Percentiles rank a stretch among this genome's conserved stretches.
phyloP scores from a whole-genome alignment of 129 eudicot species.

The Lonicera japonica region DNA sequence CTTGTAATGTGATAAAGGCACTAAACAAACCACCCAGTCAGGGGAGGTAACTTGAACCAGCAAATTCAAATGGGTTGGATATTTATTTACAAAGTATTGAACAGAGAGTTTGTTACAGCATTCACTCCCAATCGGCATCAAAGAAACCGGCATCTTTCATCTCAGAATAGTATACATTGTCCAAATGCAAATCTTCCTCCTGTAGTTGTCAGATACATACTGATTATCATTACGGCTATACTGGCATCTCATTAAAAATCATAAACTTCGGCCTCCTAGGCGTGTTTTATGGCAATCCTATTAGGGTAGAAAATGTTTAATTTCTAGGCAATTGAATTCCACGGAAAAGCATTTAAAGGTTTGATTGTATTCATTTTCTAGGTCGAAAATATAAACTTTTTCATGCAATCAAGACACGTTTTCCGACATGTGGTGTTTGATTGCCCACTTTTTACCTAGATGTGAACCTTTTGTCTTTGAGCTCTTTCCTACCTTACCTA shows the following conservation, averaged over 20 bases:
- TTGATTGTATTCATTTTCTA: too few relatives aligned
- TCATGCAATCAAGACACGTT: too few relatives aligned
- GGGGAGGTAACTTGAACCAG: neutral
- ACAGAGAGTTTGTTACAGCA: neutral
- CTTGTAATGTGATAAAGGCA: neutral
- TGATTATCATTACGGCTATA: neutral
- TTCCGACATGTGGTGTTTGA: too few relatives aligned
- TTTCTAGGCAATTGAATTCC: too few relatives aligned
- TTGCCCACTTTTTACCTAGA: too few relatives aligned
- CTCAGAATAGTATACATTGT: constrained; percentile 45
- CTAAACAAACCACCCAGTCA: neutral
- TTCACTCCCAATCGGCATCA: constrained; percentile 44
- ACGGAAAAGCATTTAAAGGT: too few relatives aligned
- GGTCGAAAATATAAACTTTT: too few relatives aligned
- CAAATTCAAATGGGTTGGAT: neutral
- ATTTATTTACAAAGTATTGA: constrained; percentile 8
- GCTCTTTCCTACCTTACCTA: too few relatives aligned
- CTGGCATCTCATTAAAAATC: neutral
- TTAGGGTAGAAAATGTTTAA: too few relatives aligned
- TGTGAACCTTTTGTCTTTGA: too few relatives aligned
- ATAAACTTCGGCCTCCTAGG: too few relatives aligned
- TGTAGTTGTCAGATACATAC: constrained; percentile 11
- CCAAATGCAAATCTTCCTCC: constrained; percentile 47
- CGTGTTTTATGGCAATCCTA: too few relatives aligned
- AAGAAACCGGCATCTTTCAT: constrained; percentile 58